A percentile compares a stretch with the other conserved stretches of the same genome.
These are phyloP conservation scores for Odontarrhena argentea DNA, from an alignment of 345 rosid genomes.

Conservation along the genomic window DNA sequence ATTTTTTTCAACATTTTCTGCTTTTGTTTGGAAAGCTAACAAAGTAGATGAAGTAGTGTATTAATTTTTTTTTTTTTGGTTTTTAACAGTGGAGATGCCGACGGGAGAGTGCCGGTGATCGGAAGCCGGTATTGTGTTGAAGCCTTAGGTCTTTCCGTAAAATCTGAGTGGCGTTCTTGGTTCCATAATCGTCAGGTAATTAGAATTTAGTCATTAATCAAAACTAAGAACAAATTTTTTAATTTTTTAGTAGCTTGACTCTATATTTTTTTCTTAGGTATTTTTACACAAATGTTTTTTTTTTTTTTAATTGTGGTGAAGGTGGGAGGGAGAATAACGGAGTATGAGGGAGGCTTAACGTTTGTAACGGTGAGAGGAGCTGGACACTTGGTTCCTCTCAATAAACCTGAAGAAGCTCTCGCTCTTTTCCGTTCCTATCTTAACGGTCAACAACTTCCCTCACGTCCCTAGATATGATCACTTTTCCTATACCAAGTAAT, in stretches of 20 bases:
- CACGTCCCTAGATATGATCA: constrained; percentile 24
- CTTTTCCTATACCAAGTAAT: not conserved
- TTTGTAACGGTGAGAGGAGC: constrained; percentile 66
- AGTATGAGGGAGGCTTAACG: constrained; percentile 54
- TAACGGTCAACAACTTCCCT: constrained; percentile 41
- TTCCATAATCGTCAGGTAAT: constrained; percentile 56
- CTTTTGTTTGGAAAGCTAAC: not conserved
- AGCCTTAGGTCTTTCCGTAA: constrained; percentile 49
- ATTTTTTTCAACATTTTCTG: not conserved
- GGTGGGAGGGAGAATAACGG: constrained; percentile 69
- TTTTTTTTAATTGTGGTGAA: constrained; percentile 21
- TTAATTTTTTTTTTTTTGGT: not conserved
- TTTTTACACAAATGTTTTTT: not conserved
- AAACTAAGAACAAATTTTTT: not conserved
- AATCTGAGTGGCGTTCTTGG: constrained; percentile 60
- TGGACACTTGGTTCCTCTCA: constrained; percentile 63
- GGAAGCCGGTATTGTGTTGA: constrained; percentile 55
- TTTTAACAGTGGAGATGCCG: constrained; percentile 56
- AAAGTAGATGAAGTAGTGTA: not conserved
- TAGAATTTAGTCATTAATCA: no score
- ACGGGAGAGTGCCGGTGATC: constrained; percentile 61
- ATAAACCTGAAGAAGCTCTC: constrained; percentile 61
- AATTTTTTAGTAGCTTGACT: not conserved
- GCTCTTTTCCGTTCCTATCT: constrained; percentile 51
- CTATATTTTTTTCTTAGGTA: not conserved